Conservation (phyloP, 176 grass and related monocot genomes). For the Oropetium thomaeum region DNA sequence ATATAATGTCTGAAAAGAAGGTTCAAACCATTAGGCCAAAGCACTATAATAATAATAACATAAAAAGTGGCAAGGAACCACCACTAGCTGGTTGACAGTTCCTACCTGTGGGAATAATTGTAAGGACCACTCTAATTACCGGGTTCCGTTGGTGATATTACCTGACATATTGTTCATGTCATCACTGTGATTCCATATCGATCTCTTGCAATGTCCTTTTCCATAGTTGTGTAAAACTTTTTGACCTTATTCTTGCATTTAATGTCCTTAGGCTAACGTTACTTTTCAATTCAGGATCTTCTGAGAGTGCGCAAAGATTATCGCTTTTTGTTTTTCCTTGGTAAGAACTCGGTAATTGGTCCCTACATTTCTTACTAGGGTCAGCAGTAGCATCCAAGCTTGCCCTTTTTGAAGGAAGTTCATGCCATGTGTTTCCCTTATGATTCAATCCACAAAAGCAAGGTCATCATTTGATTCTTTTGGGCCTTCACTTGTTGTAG, state of each 20-base stretch:
- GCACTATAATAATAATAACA: neutral
- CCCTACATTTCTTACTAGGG: constrained; percentile 49
- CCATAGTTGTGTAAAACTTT: constrained; percentile 34
- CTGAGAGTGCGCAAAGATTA: constrained; percentile 37
- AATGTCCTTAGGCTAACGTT: constrained; percentile 25
- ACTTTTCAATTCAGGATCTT: constrained; percentile 36
- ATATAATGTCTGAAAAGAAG: neutral
- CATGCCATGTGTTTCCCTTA: constrained; percentile 51
- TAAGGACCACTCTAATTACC: constrained; percentile 12
- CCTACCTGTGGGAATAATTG: constrained; percentile 17
- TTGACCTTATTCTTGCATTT: constrained; percentile 48
- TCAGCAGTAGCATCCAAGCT: constrained; percentile 64
- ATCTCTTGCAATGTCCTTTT: constrained; percentile 1
- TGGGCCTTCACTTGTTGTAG: constrained; percentile 36
- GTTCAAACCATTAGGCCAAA: neutral
- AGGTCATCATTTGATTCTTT: constrained; percentile 41
- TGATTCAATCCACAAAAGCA: constrained; percentile 42
- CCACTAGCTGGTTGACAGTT: neutral
- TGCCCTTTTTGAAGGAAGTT: constrained; percentile 39
- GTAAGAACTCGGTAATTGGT: constrained; percentile 45
- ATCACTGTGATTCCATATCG: constrained; percentile 38
- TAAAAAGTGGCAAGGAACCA: constrained; percentile 14
- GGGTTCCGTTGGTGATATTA: neutral
- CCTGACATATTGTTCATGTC: constrained; percentile 12
- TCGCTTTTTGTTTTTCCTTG: constrained; percentile 29